A percentile compares a stretch with the other conserved stretches of the same genome.
phyloP scores from a whole-genome alignment of 2,329 filamentous ascomycete genomes.

The Basipetospora chlamydospora region DNA sequence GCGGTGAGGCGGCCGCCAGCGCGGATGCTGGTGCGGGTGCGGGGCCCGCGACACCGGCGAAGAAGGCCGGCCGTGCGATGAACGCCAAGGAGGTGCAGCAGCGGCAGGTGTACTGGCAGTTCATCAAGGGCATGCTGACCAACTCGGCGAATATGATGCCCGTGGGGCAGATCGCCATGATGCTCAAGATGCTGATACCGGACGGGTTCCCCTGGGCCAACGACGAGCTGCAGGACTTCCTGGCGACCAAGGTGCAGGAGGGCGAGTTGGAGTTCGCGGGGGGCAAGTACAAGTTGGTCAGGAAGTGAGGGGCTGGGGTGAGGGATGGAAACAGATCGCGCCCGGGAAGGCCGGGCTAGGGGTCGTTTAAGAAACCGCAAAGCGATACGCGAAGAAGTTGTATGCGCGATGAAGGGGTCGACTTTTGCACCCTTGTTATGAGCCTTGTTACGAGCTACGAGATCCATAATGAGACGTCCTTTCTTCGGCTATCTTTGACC shows the following conservation, averaged over 20 bases:
- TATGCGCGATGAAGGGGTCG: too few species aligned
- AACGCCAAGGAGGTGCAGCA: conserved; percentile 45
- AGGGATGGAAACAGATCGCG: too few species aligned
- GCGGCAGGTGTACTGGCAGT: conserved; percentile 67
- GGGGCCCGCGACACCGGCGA: conserved; percentile 8
- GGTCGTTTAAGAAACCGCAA: too few species aligned
- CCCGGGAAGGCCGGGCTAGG: too few species aligned
- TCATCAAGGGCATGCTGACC: conserved; percentile 88
- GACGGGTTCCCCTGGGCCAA: conserved; percentile 82
- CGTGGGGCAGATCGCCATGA: conserved; percentile 70
- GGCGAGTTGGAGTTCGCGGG: conserved; percentile 55
- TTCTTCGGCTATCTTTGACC: too few species aligned
- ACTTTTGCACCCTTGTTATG: too few species aligned
- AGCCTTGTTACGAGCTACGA: too few species aligned
- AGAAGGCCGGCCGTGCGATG: not conserved
- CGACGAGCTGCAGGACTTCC: conserved; percentile 72
- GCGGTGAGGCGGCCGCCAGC: conserved; percentile 15
- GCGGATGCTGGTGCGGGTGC: conserved; percentile 15
- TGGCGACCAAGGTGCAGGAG: conserved; percentile 61
- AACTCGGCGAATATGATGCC: conserved; percentile 75
- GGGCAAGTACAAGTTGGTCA: conserved; percentile 54
- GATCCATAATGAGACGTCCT: too few species aligned
- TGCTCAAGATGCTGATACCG: conserved; percentile 83
- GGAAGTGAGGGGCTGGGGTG: conserved; percentile 38
- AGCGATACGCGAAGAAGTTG: too few species aligned